Evolutionary conservation across 1,139 yeast genomes (phyloP), one percentile per base, ranked within the genome.

Genomic region (Candida sanyaensis): DNA sequence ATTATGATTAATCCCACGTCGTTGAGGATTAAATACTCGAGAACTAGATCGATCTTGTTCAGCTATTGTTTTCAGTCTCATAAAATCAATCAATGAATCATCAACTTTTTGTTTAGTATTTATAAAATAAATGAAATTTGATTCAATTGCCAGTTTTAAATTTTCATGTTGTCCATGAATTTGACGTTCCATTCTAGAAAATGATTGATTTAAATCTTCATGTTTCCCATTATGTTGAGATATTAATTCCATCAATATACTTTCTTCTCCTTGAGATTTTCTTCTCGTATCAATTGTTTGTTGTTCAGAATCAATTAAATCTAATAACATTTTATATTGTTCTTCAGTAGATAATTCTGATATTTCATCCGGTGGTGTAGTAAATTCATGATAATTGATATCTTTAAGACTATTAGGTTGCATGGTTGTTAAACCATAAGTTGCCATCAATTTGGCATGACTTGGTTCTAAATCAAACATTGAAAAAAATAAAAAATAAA

Each of bases 121-220:
- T 43, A 92, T 87, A 56, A 91, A 90, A 56, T 81, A 77, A 47
- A 83, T 80, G 61, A 84, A 91, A 61, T 92, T 93, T 24, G 80
- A 76, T 57, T 88, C 88, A 6, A 92, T 87, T 31, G 88, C 78
- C 12, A 69, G 68, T 54, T 84, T 81, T 60, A 92, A 70, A 44
- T 86, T 86, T 10, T 76, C 74, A n/a, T 88, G 83, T 58, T 86
- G 87, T 23, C 80, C 72, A 17, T 81, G 77, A 31, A 92, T 82
- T 28, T 83, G 80, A 28, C 66, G 62, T 55, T 89, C 91, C 49
- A 92, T 71, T 44, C 68, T 75, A 34, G 72, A 76, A 49, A 90
- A 72, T 2, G 90, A 81, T 8, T 68, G 61, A 29, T 75, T 69
- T 54, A 91, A 71, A 36, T 86, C 82, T 17, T 17, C 21, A 17